A percentile compares a stretch with the other conserved stretches of the same genome.
Conservation (phyloP, 768 basidiomycete genomes). For the Rhizopogon sp. region DNA sequence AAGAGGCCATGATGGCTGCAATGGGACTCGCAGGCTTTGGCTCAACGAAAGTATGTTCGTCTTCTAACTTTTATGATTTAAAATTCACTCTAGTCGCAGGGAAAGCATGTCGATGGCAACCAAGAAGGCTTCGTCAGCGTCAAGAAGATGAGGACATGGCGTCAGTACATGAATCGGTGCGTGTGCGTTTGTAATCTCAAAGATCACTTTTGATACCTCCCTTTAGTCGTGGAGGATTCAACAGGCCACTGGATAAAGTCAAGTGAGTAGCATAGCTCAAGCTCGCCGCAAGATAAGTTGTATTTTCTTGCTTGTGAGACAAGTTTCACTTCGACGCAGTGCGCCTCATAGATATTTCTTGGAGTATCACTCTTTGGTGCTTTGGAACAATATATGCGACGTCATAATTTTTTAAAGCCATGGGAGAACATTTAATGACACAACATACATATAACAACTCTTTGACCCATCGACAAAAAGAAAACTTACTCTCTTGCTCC, state of each 20-base stretch:
- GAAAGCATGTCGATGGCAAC: slow-evolving; percentile 77
- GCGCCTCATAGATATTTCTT: background rate
- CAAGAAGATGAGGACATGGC: slow-evolving; percentile 88
- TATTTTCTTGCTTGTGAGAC: background rate
- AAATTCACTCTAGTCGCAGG: slow-evolving; percentile 36
- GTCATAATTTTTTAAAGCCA: background rate
- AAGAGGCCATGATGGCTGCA: slow-evolving; percentile 78
- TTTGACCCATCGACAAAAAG: background rate
- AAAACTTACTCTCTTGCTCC: slow-evolving; percentile 1
- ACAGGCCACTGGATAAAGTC: slow-evolving; percentile 93
- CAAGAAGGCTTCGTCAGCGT: slow-evolving; percentile 63
- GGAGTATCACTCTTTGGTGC: background rate
- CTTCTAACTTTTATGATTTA: background rate
- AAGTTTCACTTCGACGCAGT: background rate
- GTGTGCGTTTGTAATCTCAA: slow-evolving; percentile 11
- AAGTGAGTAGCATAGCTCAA: slow-evolving; percentile 44
- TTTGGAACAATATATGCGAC: background rate
- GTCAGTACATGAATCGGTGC: slow-evolving; percentile 97
- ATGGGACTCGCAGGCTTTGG: slow-evolving; percentile 92
- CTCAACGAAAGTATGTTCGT: slow-evolving; percentile 67
- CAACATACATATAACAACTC: slow-evolving; percentile 19
- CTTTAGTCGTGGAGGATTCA: slow-evolving; percentile 77
- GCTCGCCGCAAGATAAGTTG: slow-evolving; percentile 13
- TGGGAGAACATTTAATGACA: slow-evolving; percentile 13
- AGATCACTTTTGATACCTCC: slow-evolving; percentile 9